Conservation (phyloP, 768 basidiomycete species). For the Tylopilus vinaceipallidus region DNA sequence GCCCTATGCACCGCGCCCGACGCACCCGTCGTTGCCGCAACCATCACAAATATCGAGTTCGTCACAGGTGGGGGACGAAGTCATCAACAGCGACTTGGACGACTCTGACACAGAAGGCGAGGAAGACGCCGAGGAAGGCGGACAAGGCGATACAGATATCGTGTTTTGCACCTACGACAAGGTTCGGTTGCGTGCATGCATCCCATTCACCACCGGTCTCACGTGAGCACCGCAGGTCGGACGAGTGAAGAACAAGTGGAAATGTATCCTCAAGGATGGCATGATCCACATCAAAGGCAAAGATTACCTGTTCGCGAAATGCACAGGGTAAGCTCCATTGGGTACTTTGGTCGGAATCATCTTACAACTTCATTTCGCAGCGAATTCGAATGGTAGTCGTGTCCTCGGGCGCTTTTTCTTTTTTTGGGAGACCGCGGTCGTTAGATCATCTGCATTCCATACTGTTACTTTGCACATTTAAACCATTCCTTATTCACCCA, state of each 20-base stretch:
- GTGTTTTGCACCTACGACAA: conserved; percentile 99
- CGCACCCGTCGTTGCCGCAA: conserved; percentile 78
- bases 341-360: not conserved
- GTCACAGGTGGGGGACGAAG: conserved; percentile 59
- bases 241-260: conserved; percentile 99
- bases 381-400: conserved; percentile 45
- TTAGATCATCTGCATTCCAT: conserved; percentile 25
- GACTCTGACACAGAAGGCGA: conserved; percentile 89
- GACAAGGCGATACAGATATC: conserved; percentile 78
- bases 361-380: conserved; percentile 23
- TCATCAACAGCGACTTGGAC: conserved; percentile 95
- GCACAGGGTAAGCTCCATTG: conserved; percentile 75
- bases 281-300: conserved; percentile 97
- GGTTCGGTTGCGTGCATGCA: conserved; percentile 43
- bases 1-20: conserved; percentile 63
- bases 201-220: not conserved
- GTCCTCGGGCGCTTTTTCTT: not conserved
- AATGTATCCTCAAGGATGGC: conserved; percentile 95
- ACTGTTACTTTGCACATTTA: conserved; percentile 25
- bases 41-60: conserved; percentile 40
- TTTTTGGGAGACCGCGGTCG: conserved; percentile 3
- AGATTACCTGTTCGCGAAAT: conserved; percentile 96
- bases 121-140: conserved; percentile 78
- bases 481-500: conserved; percentile 20
- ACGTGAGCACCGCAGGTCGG: conserved; percentile 63